These are phyloP conservation scores for Hirsutella rhossiliensis DNA, from an alignment of 2,329 filamentous ascomycete species.

Conservation along the genomic window DNA sequence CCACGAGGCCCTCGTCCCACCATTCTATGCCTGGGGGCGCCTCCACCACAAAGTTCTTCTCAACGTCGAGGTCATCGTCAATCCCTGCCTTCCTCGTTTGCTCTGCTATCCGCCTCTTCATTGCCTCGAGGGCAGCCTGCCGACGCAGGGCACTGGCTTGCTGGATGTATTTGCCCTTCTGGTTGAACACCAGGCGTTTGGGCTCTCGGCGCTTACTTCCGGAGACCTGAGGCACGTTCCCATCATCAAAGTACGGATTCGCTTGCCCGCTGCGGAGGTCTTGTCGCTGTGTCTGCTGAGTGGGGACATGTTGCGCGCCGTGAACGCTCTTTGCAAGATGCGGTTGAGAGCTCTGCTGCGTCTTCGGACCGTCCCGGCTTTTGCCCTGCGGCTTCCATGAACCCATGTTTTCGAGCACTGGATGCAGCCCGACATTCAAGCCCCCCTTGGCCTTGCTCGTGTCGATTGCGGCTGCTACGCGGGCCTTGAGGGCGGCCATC, in stretches of 20 bases:
- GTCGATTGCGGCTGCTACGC: constrained; percentile 64
- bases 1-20: constrained; percentile 88
- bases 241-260: constrained; percentile 78
- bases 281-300: constrained; percentile 5
- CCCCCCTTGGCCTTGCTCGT: constrained; percentile 50
- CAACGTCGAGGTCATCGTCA: constrained; percentile 78
- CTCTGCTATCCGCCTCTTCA: constrained; percentile 88
- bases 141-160: constrained; percentile 82
- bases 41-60: constrained; percentile 80
- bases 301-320: constrained; percentile 6
- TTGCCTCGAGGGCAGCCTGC: constrained; percentile 79
- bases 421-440: constrained; percentile 65
- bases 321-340: constrained; percentile 6
- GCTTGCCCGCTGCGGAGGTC: constrained; percentile 2
- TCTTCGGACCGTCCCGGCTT: constrained; percentile 16
- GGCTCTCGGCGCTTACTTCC: constrained; percentile 52
- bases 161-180: constrained; percentile 93
- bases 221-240: constrained; percentile 45
- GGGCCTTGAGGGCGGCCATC: constrained; percentile 66
- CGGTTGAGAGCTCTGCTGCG: constrained; percentile 7
- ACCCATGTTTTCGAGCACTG: constrained; percentile 52
- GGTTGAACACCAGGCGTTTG: constrained; percentile 76
- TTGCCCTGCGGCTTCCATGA: constrained; percentile 31
- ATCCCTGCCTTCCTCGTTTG: constrained; percentile 83
- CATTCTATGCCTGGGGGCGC: constrained; percentile 83